A percentile compares a stretch with the other conserved stretches of the same genome.
Evolutionary conservation across 495 filamentous ascomycete genomes (phyloP).

Genomic region (Penicillium lagena): DNA sequence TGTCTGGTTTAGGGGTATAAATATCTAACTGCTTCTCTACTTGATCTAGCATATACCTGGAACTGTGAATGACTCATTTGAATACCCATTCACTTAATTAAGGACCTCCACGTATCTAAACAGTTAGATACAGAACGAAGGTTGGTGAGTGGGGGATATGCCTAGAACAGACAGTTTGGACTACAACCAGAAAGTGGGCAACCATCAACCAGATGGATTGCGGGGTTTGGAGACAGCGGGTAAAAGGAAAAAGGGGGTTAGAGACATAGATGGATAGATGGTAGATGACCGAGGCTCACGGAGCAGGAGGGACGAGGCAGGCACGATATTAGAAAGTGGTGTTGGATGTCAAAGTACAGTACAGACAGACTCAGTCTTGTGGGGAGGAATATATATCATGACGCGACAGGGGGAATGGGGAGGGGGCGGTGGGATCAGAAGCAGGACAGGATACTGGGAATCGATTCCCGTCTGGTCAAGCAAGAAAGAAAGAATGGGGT

Average conservation of each 20-base stretch:
- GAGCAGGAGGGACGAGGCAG: constrained; percentile 1
- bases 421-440: neutral
- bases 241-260: neutral
- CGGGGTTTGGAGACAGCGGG: neutral
- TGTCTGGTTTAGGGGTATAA: too few species aligned
- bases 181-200: too few species aligned
- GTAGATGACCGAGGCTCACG: neutral
- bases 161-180: too few species aligned
- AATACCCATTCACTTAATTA: too few species aligned
- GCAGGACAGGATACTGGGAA: neutral
- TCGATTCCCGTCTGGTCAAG: neutral
- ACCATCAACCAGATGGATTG: too few species aligned
- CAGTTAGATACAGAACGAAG: too few species aligned
- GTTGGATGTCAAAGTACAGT: constrained; percentile 8
- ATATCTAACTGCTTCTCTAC: too few species aligned
- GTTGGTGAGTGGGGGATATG: too few species aligned
- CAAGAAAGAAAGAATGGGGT: too few species aligned
- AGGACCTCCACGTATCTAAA: too few species aligned
- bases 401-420: constrained; percentile 15
- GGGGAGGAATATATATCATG: constrained; percentile 27
- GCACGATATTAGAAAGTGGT: constrained; percentile 13
- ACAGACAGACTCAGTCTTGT: neutral
- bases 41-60: too few species aligned
- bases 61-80: too few species aligned
- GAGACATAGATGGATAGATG: neutral